These are phyloP conservation scores for Pyrus bretschneideri DNA, from an alignment of 306 rosid genomes.

Conservation along the genomic window DNA sequence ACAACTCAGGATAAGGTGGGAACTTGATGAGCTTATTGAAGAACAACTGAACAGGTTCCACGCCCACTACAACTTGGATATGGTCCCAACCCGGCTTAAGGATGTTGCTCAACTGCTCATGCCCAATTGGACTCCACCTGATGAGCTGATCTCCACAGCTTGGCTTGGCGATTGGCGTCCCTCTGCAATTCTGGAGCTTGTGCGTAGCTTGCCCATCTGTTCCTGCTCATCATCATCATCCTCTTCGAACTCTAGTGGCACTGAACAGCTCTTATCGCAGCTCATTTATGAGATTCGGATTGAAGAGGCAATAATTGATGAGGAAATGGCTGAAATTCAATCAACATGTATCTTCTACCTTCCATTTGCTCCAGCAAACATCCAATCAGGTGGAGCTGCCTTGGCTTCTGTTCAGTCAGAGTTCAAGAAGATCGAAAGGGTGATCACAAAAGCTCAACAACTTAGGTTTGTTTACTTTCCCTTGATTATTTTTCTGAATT, in stretches of 20 bases:
- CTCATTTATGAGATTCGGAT: conserved; percentile 32
- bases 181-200: conserved; percentile 33
- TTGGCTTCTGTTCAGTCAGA: conserved; percentile 25
- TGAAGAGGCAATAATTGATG: conserved; percentile 38
- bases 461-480: conserved; percentile 31
- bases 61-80: conserved; percentile 28
- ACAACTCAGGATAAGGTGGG: conserved; percentile 32
- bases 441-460: conserved; percentile 33
- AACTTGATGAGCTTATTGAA: conserved; percentile 38
- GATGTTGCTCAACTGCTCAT: conserved; percentile 34
- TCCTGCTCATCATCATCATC: background rate
- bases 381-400: conserved; percentile 11
- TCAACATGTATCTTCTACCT: conserved; percentile 34
- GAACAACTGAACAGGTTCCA: conserved; percentile 36
- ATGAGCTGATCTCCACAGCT: conserved; percentile 21
- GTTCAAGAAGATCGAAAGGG: conserved; percentile 39
- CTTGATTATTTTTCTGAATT: background rate
- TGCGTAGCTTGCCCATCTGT: conserved; percentile 17
- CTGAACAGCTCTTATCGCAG: conserved; percentile 22
- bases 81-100: conserved; percentile 28
- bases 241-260: conserved; percentile 6
- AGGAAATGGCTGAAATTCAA: conserved; percentile 51
- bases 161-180: conserved; percentile 53
- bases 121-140: conserved; percentile 31
- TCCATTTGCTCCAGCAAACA: conserved; percentile 26